Evolutionary conservation across 164 flowering plant species (phyloP).

Genomic region (Vitis labrusca): DNA sequence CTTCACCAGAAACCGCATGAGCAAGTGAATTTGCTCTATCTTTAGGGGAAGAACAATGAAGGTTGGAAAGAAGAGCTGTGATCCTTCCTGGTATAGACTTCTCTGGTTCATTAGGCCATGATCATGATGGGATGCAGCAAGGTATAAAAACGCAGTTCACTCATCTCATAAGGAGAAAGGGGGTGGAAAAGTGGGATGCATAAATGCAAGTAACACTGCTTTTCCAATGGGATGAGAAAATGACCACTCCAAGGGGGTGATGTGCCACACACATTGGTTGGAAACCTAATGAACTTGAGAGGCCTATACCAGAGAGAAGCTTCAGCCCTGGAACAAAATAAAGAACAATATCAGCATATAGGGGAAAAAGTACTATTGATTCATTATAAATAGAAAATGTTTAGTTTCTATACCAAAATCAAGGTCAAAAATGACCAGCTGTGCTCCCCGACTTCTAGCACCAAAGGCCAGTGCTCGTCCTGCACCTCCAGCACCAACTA

Average conservation of each 20-base stretch:
- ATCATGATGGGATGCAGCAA: not conserved
- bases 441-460: conserved; percentile 61
- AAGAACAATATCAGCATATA: not conserved
- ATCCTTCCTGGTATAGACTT: not conserved
- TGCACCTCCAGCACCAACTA: conserved; percentile 79
- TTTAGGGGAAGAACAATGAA: conserved; percentile 8
- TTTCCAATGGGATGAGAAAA: not conserved
- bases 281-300: not conserved
- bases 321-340: not conserved
- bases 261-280: not conserved
- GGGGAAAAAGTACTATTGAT: not conserved
- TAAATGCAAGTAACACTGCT: not conserved
- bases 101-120: not conserved
- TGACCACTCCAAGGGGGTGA: not conserved
- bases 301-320: not conserved
- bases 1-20: conserved; percentile 46
- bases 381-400: not conserved
- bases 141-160: not conserved
- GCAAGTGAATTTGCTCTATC: conserved; percentile 61
- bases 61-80: not conserved
- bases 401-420: conserved; percentile 38
- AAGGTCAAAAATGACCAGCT: conserved; percentile 44
- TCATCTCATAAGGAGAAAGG: not conserved
- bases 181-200: no score
- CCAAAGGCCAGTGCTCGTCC: conserved; percentile 76